Evolutionary conservation across 257 asterid species (phyloP).

Genomic region (Jaltomata sinuosa): DNA sequence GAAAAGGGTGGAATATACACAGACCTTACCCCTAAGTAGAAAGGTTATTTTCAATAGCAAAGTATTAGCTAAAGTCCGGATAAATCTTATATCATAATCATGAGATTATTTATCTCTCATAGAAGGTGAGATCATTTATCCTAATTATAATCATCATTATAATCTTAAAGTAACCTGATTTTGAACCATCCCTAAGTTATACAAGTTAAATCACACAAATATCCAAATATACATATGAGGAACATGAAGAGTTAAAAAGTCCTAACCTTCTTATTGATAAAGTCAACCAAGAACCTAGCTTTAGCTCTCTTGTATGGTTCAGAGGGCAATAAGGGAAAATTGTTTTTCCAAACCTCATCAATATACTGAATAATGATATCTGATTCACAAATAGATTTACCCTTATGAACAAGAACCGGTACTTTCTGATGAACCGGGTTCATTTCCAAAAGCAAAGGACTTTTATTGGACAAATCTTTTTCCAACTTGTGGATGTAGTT

Average conservation of each 20-base stretch:
- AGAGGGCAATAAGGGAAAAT: neutral
- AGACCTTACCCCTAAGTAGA: too few species aligned
- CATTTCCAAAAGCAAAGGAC: constrained; percentile 9
- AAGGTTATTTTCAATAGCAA: too few species aligned
- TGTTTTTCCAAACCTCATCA: constrained; percentile 12
- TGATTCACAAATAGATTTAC: constrained; percentile 19
- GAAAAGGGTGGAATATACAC: too few species aligned
- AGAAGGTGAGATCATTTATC: too few species aligned
- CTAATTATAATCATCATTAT: too few species aligned
- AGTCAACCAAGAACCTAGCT: constrained; percentile 21
- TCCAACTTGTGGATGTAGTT: neutral
- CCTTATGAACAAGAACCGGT: constrained; percentile 15
- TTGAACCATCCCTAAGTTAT: neutral
- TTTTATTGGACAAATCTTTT: neutral
- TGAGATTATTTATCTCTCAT: too few species aligned
- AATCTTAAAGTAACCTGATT: too few species aligned
- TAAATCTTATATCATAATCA: too few species aligned
- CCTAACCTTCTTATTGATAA: constrained; percentile 10
- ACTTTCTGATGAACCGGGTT: constrained; percentile 11
- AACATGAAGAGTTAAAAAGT: neutral
- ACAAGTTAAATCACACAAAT: neutral
- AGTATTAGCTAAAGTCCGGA: too few species aligned
- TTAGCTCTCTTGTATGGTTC: constrained; percentile 1
- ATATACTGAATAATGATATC: constrained; percentile 13
- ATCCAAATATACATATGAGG: neutral